Evolutionary conservation across 2,329 filamentous ascomycete species (phyloP).

Genomic region (Macrophomina pseudophaseolina): DNA sequence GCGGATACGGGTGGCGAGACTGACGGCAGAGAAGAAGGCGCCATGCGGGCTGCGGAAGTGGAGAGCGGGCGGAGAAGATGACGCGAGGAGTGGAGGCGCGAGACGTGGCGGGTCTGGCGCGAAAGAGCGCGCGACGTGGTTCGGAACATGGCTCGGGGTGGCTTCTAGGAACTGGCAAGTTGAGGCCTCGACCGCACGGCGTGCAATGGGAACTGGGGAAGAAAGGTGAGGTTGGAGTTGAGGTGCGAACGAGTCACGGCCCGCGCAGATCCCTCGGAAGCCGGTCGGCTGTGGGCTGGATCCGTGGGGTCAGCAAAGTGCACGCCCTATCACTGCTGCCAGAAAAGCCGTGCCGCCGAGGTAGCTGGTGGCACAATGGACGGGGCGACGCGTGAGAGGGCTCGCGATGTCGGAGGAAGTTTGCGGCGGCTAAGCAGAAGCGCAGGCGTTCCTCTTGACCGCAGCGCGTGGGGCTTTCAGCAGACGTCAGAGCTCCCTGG

Average conservation of each 20-base stretch:
- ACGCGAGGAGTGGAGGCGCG: slow-evolving; percentile 33
- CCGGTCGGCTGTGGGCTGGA: neutral
- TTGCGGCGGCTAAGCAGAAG: neutral
- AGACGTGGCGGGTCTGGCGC: slow-evolving; percentile 38
- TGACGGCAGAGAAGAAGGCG: slow-evolving; percentile 55
- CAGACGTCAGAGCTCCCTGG: slow-evolving; percentile 19
- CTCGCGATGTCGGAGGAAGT: neutral
- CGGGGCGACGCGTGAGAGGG: neutral
- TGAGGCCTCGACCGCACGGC: no score
- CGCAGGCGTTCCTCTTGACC: neutral
- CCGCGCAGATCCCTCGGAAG: neutral
- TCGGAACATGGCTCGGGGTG: slow-evolving; percentile 40
- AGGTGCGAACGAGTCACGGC: neutral
- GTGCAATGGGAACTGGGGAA: neutral
- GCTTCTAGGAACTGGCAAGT: neutral
- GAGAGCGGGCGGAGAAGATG: slow-evolving; percentile 44
- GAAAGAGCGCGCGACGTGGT: slow-evolving; percentile 43
- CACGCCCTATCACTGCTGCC: neutral
- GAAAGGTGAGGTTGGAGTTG: neutral
- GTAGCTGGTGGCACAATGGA: neutral
- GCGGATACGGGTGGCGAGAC: slow-evolving; percentile 67
- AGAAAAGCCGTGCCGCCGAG: neutral
- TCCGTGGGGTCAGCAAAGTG: neutral
- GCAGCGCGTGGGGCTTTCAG: slow-evolving; percentile 6
- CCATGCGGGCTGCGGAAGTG: slow-evolving; percentile 57